These are phyloP conservation scores for Pythium scleroteichum DNA, from an alignment of 352 stramenopile species.

Conservation along the genomic window DNA sequence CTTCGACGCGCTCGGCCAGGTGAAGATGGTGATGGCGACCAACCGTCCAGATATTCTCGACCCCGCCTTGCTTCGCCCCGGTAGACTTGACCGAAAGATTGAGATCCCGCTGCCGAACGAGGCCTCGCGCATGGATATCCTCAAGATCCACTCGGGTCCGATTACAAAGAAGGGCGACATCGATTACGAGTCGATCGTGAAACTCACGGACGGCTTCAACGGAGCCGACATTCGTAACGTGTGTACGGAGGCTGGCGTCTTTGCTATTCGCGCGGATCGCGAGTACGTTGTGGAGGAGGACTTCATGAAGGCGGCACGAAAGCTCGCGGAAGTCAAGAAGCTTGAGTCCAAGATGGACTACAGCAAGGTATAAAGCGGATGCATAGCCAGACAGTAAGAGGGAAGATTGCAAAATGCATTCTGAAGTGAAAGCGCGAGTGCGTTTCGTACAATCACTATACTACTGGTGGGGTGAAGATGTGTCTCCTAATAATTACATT, in stretches of 20 bases:
- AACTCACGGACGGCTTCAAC: slow-evolving; percentile 99
- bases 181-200: slow-evolving; percentile 99
- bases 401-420: slow-evolving; percentile 1
- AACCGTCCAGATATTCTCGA: slow-evolving; percentile 99
- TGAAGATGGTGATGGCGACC: slow-evolving; percentile 99
- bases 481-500: slow-evolving; percentile 31
- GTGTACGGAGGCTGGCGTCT: slow-evolving; percentile 95
- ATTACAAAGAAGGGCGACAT: slow-evolving; percentile 99
- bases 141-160: slow-evolving; percentile 98
- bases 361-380: slow-evolving; percentile 95
- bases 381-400: background rate
- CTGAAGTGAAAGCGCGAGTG: background rate
- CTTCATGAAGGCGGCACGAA: slow-evolving; percentile 99
- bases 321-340: slow-evolving; percentile 99
- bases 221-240: slow-evolving; percentile 99
- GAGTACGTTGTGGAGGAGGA: slow-evolving; percentile 99
- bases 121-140: slow-evolving; percentile 97
- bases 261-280: slow-evolving; percentile 98
- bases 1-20: slow-evolving; percentile 97
- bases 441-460: slow-evolving; percentile 18
- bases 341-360: slow-evolving; percentile 99
- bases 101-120: slow-evolving; percentile 99
- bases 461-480: slow-evolving; percentile 3
- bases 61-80: slow-evolving; percentile 96
- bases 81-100: slow-evolving; percentile 99